These are phyloP conservation scores for Pyrenophora tritici-repentis DNA, from an alignment of 2,329 filamentous ascomycete species.

Conservation along the genomic window DNA sequence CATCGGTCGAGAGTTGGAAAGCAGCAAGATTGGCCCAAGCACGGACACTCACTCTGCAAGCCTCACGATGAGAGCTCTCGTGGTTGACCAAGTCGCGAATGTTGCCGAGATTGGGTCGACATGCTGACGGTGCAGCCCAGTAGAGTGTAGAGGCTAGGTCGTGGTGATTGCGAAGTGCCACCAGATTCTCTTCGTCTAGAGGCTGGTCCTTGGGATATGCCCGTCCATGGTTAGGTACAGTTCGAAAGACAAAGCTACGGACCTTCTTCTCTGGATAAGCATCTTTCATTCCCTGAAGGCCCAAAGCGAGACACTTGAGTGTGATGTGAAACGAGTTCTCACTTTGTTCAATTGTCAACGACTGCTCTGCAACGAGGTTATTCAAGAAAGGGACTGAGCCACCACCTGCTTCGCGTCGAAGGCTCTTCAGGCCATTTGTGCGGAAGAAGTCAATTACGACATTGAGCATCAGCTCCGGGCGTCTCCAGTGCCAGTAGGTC, in stretches of 20 bases:
- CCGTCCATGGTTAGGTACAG: constrained; percentile 65
- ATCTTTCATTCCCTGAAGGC: constrained; percentile 54
- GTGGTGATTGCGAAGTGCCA: constrained; percentile 65
- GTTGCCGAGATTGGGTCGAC: constrained; percentile 58
- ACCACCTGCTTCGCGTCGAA: constrained; percentile 57
- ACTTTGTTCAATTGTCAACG: constrained; percentile 51
- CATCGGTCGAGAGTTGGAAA: constrained; percentile 62
- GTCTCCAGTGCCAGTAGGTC: constrained; percentile 61
- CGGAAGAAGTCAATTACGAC: constrained; percentile 65
- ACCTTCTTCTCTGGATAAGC: constrained; percentile 60
- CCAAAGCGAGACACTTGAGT: constrained; percentile 60
- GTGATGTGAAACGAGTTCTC: constrained; percentile 65
- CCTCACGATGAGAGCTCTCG: constrained; percentile 61
- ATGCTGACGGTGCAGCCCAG: constrained; percentile 59
- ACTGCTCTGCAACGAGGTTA: constrained; percentile 51
- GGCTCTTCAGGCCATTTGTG: constrained; percentile 55
- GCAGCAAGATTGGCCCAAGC: constrained; percentile 62
- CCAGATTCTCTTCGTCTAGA: constrained; percentile 58
- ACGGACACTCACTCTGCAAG: constrained; percentile 62
- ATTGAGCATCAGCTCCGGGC: constrained; percentile 60
- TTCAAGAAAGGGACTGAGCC: constrained; percentile 62
- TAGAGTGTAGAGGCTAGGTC: constrained; percentile 65
- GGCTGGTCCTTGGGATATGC: constrained; percentile 63
- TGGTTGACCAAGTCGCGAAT: constrained; percentile 63
- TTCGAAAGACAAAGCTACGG: constrained; percentile 60